These are phyloP conservation scores for Agrostemma githago DNA, from an alignment of 148 eudicot species.

Conservation along the genomic window DNA sequence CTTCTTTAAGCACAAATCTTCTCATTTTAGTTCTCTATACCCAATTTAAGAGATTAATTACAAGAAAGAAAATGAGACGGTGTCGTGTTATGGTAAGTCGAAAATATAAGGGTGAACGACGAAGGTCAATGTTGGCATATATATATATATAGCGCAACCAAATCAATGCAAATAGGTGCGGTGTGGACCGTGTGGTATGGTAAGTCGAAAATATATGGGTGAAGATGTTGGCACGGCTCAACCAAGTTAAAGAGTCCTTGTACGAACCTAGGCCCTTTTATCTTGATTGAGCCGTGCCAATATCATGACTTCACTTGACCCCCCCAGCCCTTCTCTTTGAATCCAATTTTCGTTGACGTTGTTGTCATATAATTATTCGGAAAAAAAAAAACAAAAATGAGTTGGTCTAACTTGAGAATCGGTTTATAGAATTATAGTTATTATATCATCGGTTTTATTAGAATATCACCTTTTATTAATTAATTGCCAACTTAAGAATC, in stretches of 20 bases:
- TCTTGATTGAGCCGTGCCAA: constrained; percentile 96
- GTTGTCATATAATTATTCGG: no score
- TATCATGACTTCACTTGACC: constrained; percentile 28
- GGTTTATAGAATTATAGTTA: no score
- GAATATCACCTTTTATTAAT: no score
- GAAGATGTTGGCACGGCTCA: constrained; percentile 10
- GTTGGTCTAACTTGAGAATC: no score
- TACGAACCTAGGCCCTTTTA: constrained; percentile 24
- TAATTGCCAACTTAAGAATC: no score
- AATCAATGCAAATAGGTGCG: no score
- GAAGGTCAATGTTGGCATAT: constrained; percentile 5
- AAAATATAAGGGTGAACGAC: constrained; percentile 9
- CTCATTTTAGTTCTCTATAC: background rate
- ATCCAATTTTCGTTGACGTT: no score
- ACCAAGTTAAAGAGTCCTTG: background rate
- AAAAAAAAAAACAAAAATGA: no score
- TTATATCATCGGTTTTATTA: no score
- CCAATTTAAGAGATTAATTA: no score
- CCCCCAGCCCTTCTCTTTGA: background rate
- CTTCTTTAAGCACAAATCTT: background rate
- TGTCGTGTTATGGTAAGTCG: background rate
- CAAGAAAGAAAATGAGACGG: no score
- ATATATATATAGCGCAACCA: no score
- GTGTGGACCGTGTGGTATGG: background rate
- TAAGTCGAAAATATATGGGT: background rate